Evolutionary conservation across 257 asterid species (phyloP), one percentile per base, ranked within the genome.

Genomic region (Solanum arcanum): DNA sequence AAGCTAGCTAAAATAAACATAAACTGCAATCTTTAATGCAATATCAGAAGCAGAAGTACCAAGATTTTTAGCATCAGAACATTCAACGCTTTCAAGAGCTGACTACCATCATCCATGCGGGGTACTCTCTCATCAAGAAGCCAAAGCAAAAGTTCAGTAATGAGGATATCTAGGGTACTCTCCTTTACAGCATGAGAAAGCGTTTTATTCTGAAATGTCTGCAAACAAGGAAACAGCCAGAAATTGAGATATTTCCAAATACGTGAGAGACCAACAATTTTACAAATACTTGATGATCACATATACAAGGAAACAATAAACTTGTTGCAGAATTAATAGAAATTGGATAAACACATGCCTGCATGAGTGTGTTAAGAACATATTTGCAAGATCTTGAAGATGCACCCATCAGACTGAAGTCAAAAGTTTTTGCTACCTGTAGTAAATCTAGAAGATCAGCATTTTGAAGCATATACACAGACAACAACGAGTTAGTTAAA

Each of bases 341-440:
- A 80, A 41, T 76, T 20, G 37, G 18, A 72, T 47, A 76, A 41
- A 52, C 41, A 44, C 78, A 46, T 87, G 92, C 99, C 98, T 96
- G 99, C 99, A 97, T 97, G 88, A 97, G 95, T 74, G 99, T 97
- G 91, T 97, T 97, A 73, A 97, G 94, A 81, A 97, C 99, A 89
- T 97, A 97, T 97, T 97, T 97, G 93, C 99, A 97, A 72, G 99
- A 96, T 91, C 99, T 95, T 86, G 99, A 97, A 72, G 99, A 96
- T 88, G 98, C 98, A 46, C 99, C 99, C 72, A 90, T 87, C 78
- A 97, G 96, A 92, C 99, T 95, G 84, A 96, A 96, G 89, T 97
- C 98, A 86, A 97, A 97, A 86, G 99, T 95, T 89, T 94, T 96
- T 33, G 99, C 98, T 86, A 97, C 98, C 99, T 97, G 95, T 75